Evolutionary conservation across 2,329 filamentous ascomycete genomes (phyloP), one percentile per base, ranked within the genome.

Genomic region (Coniochaeta prunicola): DNA sequence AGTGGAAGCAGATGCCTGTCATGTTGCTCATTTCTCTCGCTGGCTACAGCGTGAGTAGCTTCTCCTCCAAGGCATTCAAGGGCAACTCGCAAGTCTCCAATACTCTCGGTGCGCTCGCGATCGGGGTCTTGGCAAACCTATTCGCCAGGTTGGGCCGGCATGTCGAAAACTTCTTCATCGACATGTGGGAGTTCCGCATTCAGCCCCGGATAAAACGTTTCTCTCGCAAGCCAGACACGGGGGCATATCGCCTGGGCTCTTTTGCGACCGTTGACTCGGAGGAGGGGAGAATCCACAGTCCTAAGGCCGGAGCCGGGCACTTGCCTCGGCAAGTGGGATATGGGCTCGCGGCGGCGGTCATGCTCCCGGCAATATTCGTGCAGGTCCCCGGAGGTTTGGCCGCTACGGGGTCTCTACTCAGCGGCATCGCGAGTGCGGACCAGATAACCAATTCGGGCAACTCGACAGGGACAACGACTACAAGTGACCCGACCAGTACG

Each of bases 331-430:
- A 77, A 7, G 74, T 85, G 6, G 85, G 88, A 13, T 91, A 92
- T 69, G 2, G 89, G 1, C 82, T 96, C 2, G 92, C 92, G 0
- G 91, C 91, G 0, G 90, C 91, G 0, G 88, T 90, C 1, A 90
- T 96, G 79, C 76, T 96, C 10, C 92, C 92, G 0, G 92, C 89
- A 5, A 96, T 96, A 63, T 96, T 96, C 62, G 82, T 87, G 1
- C 84, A 86, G 63, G 84, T 87, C 28, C 84, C 84, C 0, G 83
- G 80, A 21, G 82, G 84, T 30, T 73, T 87, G n/a, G 84, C 84
- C 3, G 82, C 82, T 0, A 77, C 78, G 30, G 84, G 84, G 1
- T 84, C 82, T 15, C 72, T 87, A 19, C 70, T 87, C 5, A 80
- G 81, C 8, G 84, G 85, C 17, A 73, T 88, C 58, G 77, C 76